Percentiles rank a stretch among this genome's conserved stretches.
Evolutionary conservation across 2,329 filamentous ascomycete genomes (phyloP).

Genomic region (Xenosphaeropsis pyriputrescens): DNA sequence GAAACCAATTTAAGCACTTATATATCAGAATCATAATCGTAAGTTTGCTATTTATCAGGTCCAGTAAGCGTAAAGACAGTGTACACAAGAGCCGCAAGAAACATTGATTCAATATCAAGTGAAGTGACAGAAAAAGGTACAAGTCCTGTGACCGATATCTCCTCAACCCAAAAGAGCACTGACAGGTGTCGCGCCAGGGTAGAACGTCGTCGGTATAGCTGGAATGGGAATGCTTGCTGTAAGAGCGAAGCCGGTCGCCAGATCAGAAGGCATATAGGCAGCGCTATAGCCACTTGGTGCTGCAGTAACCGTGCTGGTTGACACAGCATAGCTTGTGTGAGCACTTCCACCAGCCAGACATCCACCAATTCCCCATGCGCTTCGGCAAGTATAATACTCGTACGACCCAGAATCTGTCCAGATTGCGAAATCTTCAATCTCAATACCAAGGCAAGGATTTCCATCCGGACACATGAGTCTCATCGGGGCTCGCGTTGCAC

Average conservation of each 20-base stretch:
- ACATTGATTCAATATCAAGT: no score
- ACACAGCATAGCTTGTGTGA: neutral
- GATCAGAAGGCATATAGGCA: slow-evolving; percentile 7
- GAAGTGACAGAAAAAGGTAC: no score
- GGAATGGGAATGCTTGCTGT: slow-evolving; percentile 10
- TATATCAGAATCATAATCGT: no score
- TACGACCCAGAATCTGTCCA: slow-evolving; percentile 8
- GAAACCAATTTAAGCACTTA: neutral
- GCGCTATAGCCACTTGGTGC: slow-evolving; percentile 1
- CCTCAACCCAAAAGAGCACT: slow-evolving; percentile 6
- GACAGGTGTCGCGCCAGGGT: slow-evolving; percentile 8
- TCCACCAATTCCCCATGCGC: slow-evolving; percentile 29
- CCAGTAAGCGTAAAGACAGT: no score
- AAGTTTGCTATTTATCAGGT: no score
- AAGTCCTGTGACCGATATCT: no score
- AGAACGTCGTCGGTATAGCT: slow-evolving; percentile 11
- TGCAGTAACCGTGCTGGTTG: neutral
- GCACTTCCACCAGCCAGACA: slow-evolving; percentile 22
- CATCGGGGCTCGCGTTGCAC: slow-evolving; percentile 33
- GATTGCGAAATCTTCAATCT: slow-evolving; percentile 35
- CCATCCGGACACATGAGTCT: slow-evolving; percentile 33
- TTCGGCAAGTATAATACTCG: slow-evolving; percentile 29
- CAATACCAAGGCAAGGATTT: slow-evolving; percentile 35
- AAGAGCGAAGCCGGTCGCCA: slow-evolving; percentile 7
- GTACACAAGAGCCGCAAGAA: no score